Percentiles rank a stretch among this genome's conserved stretches.
Evolutionary conservation across 139 green algal species (phyloP).

Genomic region (Chlamydomonas applanata): DNA sequence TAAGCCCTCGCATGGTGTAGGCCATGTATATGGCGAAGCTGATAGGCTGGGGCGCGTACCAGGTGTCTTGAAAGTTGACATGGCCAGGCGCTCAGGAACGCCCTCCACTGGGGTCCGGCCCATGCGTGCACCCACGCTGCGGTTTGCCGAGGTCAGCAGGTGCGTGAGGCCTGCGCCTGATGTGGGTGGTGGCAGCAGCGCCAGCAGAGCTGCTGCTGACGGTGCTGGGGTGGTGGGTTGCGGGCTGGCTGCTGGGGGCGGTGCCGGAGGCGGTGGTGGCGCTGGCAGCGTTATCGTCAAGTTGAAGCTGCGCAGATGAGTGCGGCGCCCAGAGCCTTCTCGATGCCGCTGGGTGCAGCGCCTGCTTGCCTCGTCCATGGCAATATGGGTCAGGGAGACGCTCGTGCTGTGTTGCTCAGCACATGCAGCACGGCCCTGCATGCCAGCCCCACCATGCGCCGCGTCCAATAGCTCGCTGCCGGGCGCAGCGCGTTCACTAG

Average conservation of each 20-base stretch:
- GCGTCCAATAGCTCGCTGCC: too few species aligned
- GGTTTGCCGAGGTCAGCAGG: not conserved
- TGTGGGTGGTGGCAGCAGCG: not conserved
- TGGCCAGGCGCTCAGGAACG: slow-evolving; percentile 27
- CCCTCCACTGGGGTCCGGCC: slow-evolving; percentile 32
- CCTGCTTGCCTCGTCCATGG: too few species aligned
- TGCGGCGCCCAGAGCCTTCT: slow-evolving; percentile 5
- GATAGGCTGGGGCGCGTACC: too few species aligned
- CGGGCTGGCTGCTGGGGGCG: not conserved
- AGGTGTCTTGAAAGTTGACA: too few species aligned
- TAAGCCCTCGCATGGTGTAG: too few species aligned
- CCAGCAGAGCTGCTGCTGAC: not conserved
- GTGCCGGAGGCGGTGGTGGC: not conserved
- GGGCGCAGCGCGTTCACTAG: too few species aligned
- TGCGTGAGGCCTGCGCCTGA: not conserved
- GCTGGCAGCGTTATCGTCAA: not conserved
- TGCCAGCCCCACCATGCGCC: too few species aligned
- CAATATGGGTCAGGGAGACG: too few species aligned
- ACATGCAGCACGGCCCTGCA: too few species aligned
- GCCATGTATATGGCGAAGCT: too few species aligned
- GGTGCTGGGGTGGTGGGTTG: too few species aligned
- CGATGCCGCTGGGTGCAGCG: not conserved
- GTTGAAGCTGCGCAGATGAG: not conserved
- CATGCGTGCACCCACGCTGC: not conserved
- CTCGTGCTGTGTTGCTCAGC: too few species aligned